Percentiles rank a stretch among this genome's conserved stretches.
Conservation (phyloP, 352 stramenopile species). For the Phytophthora ramorum region DNA sequence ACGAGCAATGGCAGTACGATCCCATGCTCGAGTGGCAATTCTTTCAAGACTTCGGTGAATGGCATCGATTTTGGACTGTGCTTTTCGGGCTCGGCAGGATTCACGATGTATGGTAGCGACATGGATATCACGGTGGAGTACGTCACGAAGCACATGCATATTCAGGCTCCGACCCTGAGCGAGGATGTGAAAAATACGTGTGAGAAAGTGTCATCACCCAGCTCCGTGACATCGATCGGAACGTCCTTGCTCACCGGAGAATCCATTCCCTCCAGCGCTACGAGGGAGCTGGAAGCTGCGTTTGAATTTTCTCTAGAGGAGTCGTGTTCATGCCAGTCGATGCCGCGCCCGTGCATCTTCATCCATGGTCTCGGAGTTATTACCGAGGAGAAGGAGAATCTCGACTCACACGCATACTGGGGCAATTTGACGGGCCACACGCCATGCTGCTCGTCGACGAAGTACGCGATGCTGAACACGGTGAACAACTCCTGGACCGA, state of each 20-base stretch:
- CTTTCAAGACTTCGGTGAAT: conserved; percentile 38
- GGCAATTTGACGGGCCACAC: conserved; percentile 42
- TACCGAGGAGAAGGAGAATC: conserved; percentile 29
- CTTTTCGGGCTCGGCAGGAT: conserved; percentile 26
- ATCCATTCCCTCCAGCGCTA: not conserved
- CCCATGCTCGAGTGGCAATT: conserved; percentile 31
- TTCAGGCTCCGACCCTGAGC: conserved; percentile 18
- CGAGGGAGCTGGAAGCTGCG: conserved; percentile 11
- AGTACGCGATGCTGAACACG: conserved; percentile 45
- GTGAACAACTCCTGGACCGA: conserved; percentile 42
- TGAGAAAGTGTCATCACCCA: conserved; percentile 12
- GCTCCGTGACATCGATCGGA: conserved; percentile 19
- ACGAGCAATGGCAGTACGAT: conserved; percentile 18
- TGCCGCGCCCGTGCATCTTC: conserved; percentile 29
- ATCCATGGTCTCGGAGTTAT: conserved; percentile 51
- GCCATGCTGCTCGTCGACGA: conserved; percentile 39
- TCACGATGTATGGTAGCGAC: conserved; percentile 37
- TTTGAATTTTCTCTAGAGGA: conserved; percentile 17
- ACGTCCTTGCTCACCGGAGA: conserved; percentile 32
- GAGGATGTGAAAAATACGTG: conserved; percentile 7
- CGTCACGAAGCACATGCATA: conserved; percentile 7
- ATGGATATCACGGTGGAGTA: conserved; percentile 44
- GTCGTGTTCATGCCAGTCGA: conserved; percentile 23
- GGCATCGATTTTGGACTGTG: conserved; percentile 50
- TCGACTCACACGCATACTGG: conserved; percentile 42